Base-by-base conservation (phyloP, 352 stramenopile species). In the Halophytophthora batemanensis region DNA sequence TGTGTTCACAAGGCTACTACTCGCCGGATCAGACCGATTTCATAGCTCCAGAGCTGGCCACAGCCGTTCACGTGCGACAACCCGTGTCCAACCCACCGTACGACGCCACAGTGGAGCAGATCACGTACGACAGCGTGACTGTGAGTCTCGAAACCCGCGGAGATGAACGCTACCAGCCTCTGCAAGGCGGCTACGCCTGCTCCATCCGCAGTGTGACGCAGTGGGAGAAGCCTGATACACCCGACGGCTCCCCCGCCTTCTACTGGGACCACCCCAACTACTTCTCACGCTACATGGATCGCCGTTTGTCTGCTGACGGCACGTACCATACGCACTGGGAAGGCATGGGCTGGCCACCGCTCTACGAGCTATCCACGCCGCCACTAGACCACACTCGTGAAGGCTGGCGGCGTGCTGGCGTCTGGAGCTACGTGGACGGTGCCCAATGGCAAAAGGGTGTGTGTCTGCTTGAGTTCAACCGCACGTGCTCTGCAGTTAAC, bases 221-320 rank as follows among this genome's bases (percentile, higher is more conserved):
- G 53, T 98, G 89, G 89, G 96, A 99, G 56, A 97, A 98, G 55
- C 79, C 79, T 3, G 41, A 35, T 31, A 79, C 64, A 4, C 57
- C 66, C 12, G 66, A 75, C 37, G 77, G 66, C 4, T 90, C 78
- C 8, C 42, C 86, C 0, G 69, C 74, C n/a, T 86, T 69, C 38
- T 83, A 98, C 46, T 92, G 94, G 28, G 66, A 97, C 45, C 91
- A 98, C 58, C 90, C 96, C 3, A 99, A 99, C 69, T 99, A 98
- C 50, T 98, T 95, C 50, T 98, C 91, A 13, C 81, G 74, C 13
- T 98, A 98, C 65, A 99, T 99, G 96, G 84, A 98, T 72, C 73
- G 64, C 48, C 71, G 66, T 25, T 46, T 80, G 41, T 90, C 90
- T 41, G 65, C 57, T 19, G 90, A 98, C 64, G 83, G 79, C 21